Base-by-base conservation (phyloP, 495 filamentous ascomycete species). In the Chaetomium cochliodes region DNA sequence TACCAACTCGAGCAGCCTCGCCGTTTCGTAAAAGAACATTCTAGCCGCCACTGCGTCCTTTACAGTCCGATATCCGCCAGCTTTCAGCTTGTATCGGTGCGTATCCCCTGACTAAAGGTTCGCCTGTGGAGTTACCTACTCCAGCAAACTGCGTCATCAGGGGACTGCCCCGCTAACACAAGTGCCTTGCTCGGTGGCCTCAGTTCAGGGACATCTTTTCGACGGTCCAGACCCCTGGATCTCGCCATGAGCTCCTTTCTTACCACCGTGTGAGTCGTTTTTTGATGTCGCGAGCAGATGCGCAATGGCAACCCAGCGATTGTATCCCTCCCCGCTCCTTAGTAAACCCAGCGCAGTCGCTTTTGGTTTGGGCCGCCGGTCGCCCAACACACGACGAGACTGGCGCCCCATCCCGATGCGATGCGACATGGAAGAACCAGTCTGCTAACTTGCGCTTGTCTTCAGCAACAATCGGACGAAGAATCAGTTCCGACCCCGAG, bases 401-500 rank as follows among this genome's bases (percentile, higher is more conserved):
- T 22, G 22, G 42, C 42, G 62, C 67, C 53, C 59, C 46, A 46
- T 0, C 25, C 26, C 55, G 11, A 50, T 16, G 16, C 22, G 20
- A 56, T 56, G 54, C 61, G 70, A 74, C 8, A 37, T 37, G 5
- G 33, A 37, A 49, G 79, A 76, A 65, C 23, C 55, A 9, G 0
- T 69, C 70, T 61, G 72, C 74, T 71, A 56, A 77, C 66, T 60
- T 44, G 53, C 3, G 22, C 73, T 6, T 49, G 16, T 23, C 58
- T 60, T 18, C 64, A 97, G 92, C 64, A 96, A 97, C 81, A 90
- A 93, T 70, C 88, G 92, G 65, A 93, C 92, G 58, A 85, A 87
- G 75, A 90, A 89, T 61, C 89, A 93, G 69, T 98, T 98, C 85
- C 92, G 92, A 74, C 92, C 96, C 52, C 91, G 93, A 69, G 87